Percentiles rank a stretch among this genome's conserved stretches.
Evolutionary conservation across 768 basidiomycete species (phyloP).

Genomic region (Gyrodon lividus): DNA sequence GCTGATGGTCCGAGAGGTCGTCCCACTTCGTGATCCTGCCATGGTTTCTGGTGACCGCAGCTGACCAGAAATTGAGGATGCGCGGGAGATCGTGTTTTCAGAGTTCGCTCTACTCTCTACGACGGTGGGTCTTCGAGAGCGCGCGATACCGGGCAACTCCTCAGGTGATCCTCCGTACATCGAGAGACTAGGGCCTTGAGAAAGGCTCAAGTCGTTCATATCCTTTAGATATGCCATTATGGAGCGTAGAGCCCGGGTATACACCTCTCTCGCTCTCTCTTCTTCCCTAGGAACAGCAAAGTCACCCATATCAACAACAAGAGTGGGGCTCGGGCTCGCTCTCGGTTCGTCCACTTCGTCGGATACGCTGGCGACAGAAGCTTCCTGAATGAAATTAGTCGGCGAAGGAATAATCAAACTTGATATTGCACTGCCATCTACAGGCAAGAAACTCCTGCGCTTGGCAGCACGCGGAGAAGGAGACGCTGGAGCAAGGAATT

Average conservation of each 20-base stretch:
- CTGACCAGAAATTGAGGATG: conserved; percentile 52
- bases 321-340: conserved; percentile 40
- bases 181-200: conserved; percentile 55
- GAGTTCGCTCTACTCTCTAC: conserved; percentile 42
- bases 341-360: conserved; percentile 34
- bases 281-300: conserved; percentile 58
- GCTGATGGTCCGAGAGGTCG: conserved; percentile 65
- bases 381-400: conserved; percentile 55
- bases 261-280: conserved; percentile 67
- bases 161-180: conserved; percentile 56
- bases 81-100: conserved; percentile 54
- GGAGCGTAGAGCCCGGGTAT: conserved; percentile 79
- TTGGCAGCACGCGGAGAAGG: conserved; percentile 56
- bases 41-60: conserved; percentile 68
- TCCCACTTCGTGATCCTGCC: conserved; percentile 56
- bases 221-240: conserved; percentile 97
- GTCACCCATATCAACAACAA: conserved; percentile 47
- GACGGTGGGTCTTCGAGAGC: conserved; percentile 68
- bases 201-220: conserved; percentile 85
- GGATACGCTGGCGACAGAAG: conserved; percentile 40
- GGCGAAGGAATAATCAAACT: conserved; percentile 64
- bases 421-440: conserved; percentile 64
- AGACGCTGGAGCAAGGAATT: conserved; percentile 41
- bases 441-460: conserved; percentile 85
- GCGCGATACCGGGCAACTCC: conserved; percentile 35